A percentile compares a stretch with the other conserved stretches of the same genome.
phyloP scores from a whole-genome alignment of 2,329 filamentous ascomycete species.

The Volutella citrinella region DNA sequence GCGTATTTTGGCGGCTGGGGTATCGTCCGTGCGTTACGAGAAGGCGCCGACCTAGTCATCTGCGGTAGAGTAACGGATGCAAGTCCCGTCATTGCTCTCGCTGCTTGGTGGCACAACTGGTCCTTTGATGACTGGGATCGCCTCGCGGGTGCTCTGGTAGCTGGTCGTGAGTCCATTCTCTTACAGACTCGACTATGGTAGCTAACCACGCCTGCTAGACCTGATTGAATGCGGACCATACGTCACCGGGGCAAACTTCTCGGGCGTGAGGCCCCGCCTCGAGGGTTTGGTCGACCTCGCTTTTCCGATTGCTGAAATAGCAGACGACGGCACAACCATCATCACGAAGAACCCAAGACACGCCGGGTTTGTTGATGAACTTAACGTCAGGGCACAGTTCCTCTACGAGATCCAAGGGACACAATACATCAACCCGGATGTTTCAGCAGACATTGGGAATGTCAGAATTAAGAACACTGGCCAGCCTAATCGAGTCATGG shows the following conservation, averaged over 20 bases:
- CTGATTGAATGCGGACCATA: conserved; percentile 6
- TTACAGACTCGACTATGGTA: too few species aligned
- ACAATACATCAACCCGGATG: conserved; percentile 7
- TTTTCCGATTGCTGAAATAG: conserved; percentile 7
- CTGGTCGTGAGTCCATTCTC: conserved; percentile 2
- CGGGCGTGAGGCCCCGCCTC: conserved; percentile 1
- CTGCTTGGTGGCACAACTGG: conserved; percentile 7
- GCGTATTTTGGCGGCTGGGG: conserved; percentile 8
- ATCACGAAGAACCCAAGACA: conserved; percentile 7
- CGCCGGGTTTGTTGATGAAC: conserved; percentile 3
- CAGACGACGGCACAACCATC: conserved; percentile 4
- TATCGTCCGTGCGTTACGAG: conserved; percentile 1
- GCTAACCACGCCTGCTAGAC: background rate
- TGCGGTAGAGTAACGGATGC: conserved; percentile 6
- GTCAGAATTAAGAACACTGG: conserved; percentile 4
- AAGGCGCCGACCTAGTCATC: conserved; percentile 6
- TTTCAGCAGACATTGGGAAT: conserved; percentile 3
- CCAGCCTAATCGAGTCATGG: background rate
- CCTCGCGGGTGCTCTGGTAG: conserved; percentile 2
- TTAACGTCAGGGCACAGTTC: conserved; percentile 7
- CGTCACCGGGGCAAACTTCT: conserved; percentile 6
- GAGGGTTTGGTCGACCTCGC: conserved; percentile 6
- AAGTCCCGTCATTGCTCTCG: conserved; percentile 6
- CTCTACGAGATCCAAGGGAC: conserved; percentile 8
- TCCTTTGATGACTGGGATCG: conserved; percentile 3